These are phyloP conservation scores for Sugiyamaella paludigena DNA, from an alignment of 1,139 yeast species.

Conservation along the genomic window DNA sequence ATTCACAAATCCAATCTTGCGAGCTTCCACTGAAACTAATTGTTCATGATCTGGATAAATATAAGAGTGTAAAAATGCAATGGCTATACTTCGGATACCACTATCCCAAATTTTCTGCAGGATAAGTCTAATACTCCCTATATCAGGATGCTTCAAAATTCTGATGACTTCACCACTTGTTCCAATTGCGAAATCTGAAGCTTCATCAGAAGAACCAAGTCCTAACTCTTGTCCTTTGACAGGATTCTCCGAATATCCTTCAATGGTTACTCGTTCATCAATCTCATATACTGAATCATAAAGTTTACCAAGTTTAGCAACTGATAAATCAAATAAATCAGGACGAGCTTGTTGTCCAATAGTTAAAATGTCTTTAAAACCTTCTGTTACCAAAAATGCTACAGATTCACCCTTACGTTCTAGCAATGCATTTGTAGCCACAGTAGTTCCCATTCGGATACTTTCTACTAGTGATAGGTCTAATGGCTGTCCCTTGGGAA, in stretches of 20 bases:
- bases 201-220: constrained; percentile 28
- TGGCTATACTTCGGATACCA: constrained; percentile 65
- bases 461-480: constrained; percentile 52
- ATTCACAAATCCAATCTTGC: constrained; percentile 56
- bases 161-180: constrained; percentile 63
- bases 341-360: constrained; percentile 80
- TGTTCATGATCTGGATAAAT: constrained; percentile 66
- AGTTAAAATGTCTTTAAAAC: constrained; percentile 59
- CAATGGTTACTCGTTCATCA: constrained; percentile 71
- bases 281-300: constrained; percentile 64
- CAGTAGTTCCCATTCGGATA: constrained; percentile 77
- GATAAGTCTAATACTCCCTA: constrained; percentile 40
- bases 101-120: constrained; percentile 46
- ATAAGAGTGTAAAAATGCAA: constrained; percentile 67
- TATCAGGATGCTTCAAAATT: constrained; percentile 50
- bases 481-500: constrained; percentile 44
- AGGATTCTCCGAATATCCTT: constrained; percentile 64
- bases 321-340: constrained; percentile 59
- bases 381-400: constrained; percentile 63
- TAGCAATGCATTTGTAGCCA: constrained; percentile 72
- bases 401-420: constrained; percentile 67
- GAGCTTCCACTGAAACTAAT: constrained; percentile 56
- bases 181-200: constrained; percentile 46
- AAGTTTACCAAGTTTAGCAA: constrained; percentile 56
- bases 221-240: constrained; percentile 30